These are phyloP conservation scores for Mycena venus DNA, from an alignment of 768 basidiomycete genomes.

Conservation along the genomic window DNA sequence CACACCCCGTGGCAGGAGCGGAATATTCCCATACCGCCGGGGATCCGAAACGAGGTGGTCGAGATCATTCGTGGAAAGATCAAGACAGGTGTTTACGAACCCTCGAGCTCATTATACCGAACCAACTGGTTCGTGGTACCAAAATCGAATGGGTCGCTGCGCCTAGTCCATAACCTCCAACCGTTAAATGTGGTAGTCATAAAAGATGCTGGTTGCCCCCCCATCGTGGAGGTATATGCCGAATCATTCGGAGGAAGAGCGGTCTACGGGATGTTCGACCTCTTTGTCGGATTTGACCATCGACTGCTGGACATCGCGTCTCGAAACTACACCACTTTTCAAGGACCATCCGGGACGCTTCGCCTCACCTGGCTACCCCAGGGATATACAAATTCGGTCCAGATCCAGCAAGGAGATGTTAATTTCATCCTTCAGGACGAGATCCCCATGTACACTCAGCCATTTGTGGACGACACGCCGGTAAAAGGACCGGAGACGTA, in stretches of 20 bases:
- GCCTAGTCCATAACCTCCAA: too few species aligned
- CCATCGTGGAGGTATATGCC: neutral
- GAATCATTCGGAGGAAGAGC: neutral
- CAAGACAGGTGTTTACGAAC: neutral
- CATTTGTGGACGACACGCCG: too few species aligned
- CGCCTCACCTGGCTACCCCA: neutral
- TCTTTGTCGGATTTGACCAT: constrained; percentile 9
- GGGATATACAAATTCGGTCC: constrained; percentile 5
- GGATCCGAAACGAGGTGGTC: constrained; percentile 13
- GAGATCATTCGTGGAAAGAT: neutral
- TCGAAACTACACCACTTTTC: neutral
- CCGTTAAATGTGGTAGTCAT: neutral
- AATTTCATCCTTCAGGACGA: constrained; percentile 1
- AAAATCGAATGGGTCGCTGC: neutral
- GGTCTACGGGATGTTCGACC: neutral
- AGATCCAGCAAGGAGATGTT: neutral
- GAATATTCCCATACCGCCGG: constrained; percentile 27
- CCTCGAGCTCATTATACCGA: neutral
- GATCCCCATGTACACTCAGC: neutral
- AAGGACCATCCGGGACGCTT: neutral
- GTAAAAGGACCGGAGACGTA: neutral
- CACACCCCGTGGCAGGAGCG: too few species aligned
- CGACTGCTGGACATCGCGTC: neutral
- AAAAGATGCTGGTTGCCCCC: neutral
- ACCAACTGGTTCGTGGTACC: constrained; percentile 1